These are phyloP conservation scores for Emericellopsis terricola DNA, from an alignment of 495 filamentous ascomycete genomes.

Conservation along the genomic window DNA sequence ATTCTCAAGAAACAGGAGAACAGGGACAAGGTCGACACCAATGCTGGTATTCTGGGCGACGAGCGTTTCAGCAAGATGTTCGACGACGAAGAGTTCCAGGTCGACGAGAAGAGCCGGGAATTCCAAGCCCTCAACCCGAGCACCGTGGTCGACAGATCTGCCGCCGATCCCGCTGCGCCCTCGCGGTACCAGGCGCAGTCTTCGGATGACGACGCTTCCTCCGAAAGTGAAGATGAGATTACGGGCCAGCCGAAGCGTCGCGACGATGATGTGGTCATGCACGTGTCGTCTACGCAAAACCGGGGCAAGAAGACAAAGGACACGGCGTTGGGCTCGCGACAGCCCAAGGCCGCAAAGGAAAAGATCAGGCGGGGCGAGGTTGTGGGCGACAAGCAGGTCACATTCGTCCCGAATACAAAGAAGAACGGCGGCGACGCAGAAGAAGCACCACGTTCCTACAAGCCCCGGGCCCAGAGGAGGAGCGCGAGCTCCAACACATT, in stretches of 20 bases:
- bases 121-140: conserved; percentile 80
- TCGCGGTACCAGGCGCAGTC: conserved; percentile 6
- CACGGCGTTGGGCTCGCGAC: conserved; percentile 56
- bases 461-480: conserved; percentile 31
- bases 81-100: conserved; percentile 77
- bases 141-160: conserved; percentile 26
- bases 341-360: conserved; percentile 24
- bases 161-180: conserved; percentile 5
- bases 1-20: conserved; percentile 66
- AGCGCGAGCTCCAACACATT: conserved; percentile 63
- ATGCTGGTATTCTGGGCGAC: conserved; percentile 52
- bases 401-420: conserved; percentile 55
- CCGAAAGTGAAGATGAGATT: conserved; percentile 19
- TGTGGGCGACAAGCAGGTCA: conserved; percentile 71
- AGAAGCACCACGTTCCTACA: conserved; percentile 13
- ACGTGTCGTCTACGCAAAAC: conserved; percentile 49
- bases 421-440: conserved; percentile 26
- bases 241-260: conserved; percentile 12
- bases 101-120: conserved; percentile 79
- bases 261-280: conserved; percentile 37
- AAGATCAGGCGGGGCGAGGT: conserved; percentile 33
- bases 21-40: conserved; percentile 45
- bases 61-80: conserved; percentile 77
- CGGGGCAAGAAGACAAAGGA: conserved; percentile 34
- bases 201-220: conserved; percentile 22